Evolutionary conservation across 1,284 basidiomycete genomes (phyloP).

Genomic region (Takashimella tepidaria): DNA sequence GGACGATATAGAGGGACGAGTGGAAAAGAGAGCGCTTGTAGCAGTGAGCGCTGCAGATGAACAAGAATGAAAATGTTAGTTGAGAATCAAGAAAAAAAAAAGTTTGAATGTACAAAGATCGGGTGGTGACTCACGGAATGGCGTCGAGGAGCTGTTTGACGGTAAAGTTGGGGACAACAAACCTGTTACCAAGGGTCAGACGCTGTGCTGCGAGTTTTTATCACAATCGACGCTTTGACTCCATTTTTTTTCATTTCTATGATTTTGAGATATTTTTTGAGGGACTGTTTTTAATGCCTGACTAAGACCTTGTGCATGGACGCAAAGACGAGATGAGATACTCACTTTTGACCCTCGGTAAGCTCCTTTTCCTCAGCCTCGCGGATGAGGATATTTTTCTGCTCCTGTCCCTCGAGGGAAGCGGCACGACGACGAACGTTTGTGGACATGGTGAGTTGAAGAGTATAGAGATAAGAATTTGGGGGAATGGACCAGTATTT

Average conservation of each 20-base stretch:
- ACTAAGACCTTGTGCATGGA: too few species aligned
- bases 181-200: conserved; percentile 23
- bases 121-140: conserved; percentile 63
- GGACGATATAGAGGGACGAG: conserved; percentile 75
- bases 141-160: conserved; percentile 61
- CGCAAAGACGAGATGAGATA: too few species aligned
- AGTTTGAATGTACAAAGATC: too few species aligned
- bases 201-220: background rate
- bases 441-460: too few species aligned
- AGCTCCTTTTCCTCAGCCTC: conserved; percentile 44
- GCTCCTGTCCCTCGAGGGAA: conserved; percentile 23
- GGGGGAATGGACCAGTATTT: too few species aligned
- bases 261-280: too few species aligned
- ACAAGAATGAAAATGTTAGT: too few species aligned
- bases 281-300: too few species aligned
- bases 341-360: conserved; percentile 42
- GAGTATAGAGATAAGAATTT: too few species aligned
- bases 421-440: conserved; percentile 39
- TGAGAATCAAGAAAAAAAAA: too few species aligned
- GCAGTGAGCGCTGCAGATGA: conserved; percentile 69
- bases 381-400: conserved; percentile 41
- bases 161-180: conserved; percentile 47
- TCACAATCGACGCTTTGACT: background rate
- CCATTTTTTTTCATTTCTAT: too few species aligned
- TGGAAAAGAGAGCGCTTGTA: conserved; percentile 82